phyloP scores from a whole-genome alignment of 768 basidiomycete genomes.

The Boletellus sp. region DNA sequence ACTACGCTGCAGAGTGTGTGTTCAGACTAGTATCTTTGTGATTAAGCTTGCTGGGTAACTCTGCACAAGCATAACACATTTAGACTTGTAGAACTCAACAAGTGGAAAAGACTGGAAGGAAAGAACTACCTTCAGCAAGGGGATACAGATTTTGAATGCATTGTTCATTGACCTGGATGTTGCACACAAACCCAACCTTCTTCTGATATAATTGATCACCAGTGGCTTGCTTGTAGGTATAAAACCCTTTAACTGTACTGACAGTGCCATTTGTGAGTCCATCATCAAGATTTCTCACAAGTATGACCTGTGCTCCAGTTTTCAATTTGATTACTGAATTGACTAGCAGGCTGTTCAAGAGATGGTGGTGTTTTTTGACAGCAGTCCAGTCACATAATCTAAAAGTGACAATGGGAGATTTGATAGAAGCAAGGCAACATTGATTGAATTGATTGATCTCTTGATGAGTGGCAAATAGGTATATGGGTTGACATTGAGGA shows the following conservation, averaged over 20 bases:
- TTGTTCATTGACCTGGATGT: not conserved
- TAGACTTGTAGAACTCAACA: not conserved
- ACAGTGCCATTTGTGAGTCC: not conserved
- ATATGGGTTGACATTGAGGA: not conserved
- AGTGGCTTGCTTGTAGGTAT: not conserved
- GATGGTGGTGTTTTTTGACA: not conserved
- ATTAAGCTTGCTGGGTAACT: no score
- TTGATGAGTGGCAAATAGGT: not conserved
- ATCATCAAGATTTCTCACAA: not conserved
- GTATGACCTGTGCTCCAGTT: not conserved
- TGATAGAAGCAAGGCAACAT: not conserved
- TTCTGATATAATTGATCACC: not conserved
- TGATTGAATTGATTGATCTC: not conserved
- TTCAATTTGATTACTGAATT: not conserved
- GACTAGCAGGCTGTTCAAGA: not conserved
- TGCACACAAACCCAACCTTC: not conserved
- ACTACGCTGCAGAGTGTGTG: no score
- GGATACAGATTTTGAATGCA: not conserved
- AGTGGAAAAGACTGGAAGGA: not conserved
- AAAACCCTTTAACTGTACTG: not conserved
- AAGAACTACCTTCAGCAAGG: not conserved
- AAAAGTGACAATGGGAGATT: not conserved
- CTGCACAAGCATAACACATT: no score
- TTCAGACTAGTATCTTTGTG: no score
- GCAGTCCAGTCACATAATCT: not conserved